Evolutionary conservation across 1,139 yeast species (phyloP), one percentile per base, ranked within the genome.

Genomic region (Ashbya aceris): DNA sequence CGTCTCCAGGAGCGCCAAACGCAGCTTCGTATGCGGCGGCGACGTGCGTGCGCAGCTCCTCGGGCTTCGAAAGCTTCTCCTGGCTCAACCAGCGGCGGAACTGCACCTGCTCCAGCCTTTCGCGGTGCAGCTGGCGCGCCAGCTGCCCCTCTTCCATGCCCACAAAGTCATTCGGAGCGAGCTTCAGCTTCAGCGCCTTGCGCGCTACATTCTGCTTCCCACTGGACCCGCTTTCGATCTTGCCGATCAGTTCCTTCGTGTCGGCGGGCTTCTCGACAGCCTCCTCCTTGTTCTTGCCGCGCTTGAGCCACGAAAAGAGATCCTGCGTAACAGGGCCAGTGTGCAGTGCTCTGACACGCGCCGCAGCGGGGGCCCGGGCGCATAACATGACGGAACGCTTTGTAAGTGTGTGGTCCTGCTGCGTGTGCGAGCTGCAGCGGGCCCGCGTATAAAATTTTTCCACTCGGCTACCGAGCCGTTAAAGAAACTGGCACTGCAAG

Each of bases 301-400:
- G 46, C 39, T 52, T 57, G 43, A 66, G 61, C 70, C 70, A 66
- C 36, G 65, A 64, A 56, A 65, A 54, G 46, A 64, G 60, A 20
- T 65, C 65, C n/a, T 43, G 40, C n/a, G 44, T 40, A 2, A 46
- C 49, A 26, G 52, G 43, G 1, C 58, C 45, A 3, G 55, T 50
- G 39, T 58, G 62, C 3, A 32, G 35, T 11, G 35, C 12, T 29
- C 31, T 29, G 23, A 17, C 3, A 17, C 23, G 23, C 23, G 23
- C 23, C 23, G 6, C 23, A 17, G 23, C 23, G 23, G 23, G 23
- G 23, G 23, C 23, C 23, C 23, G 23, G 23, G 23, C 23, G 23
- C 23, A 17, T 17, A 17, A 6, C 23, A 17, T 17, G 23, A 17
- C 23, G 23, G 23, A 17, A 17, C 23, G 23, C 23, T 3, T 17